Evolutionary conservation across 176 grass and related monocot species (phyloP).

Genomic region (Metroxylon sagu): DNA sequence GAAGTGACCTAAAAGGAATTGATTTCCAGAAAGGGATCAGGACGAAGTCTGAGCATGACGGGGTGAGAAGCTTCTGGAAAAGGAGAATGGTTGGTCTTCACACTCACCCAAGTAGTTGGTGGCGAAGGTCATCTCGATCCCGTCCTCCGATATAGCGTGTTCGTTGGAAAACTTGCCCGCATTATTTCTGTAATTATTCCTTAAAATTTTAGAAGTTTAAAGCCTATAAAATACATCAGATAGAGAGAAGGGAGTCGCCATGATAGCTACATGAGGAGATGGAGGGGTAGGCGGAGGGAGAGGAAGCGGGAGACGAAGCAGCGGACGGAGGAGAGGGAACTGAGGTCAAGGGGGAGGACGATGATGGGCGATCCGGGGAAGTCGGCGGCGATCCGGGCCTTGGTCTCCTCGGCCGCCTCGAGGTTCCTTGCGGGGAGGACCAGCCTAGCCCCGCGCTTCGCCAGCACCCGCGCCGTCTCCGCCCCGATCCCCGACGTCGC

Average conservation of each 20-base stretch:
- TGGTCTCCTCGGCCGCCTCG: slow-evolving; percentile 73
- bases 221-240: neutral
- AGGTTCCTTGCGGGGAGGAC: slow-evolving; percentile 64
- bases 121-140: slow-evolving; percentile 97
- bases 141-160: slow-evolving; percentile 77
- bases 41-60: too few relatives aligned
- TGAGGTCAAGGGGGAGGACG: slow-evolving; percentile 82
- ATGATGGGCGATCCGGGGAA: slow-evolving; percentile 50
- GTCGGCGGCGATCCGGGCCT: slow-evolving; percentile 35
- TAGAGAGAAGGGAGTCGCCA: neutral
- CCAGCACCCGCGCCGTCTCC: slow-evolving; percentile 86
- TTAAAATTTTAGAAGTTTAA: slow-evolving; percentile 1
- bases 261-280: slow-evolving; percentile 60
- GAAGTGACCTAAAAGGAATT: slow-evolving; percentile 49
- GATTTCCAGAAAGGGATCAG: too few relatives aligned
- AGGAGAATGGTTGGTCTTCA: too few relatives aligned
- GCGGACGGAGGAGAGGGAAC: slow-evolving; percentile 71
- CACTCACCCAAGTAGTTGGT: slow-evolving; percentile 81
- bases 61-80: too few relatives aligned
- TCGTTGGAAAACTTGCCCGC: slow-evolving; percentile 96
- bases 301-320: slow-evolving; percentile 62
- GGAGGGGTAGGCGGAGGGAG: slow-evolving; percentile 51
- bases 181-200: slow-evolving; percentile 59
- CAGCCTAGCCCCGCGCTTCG: slow-evolving; percentile 59
- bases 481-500: slow-evolving; percentile 90